A percentile compares a stretch with the other conserved stretches of the same genome.
These are phyloP conservation scores for Boletus bicolor DNA, from an alignment of 768 basidiomycete genomes.

Conservation along the genomic window DNA sequence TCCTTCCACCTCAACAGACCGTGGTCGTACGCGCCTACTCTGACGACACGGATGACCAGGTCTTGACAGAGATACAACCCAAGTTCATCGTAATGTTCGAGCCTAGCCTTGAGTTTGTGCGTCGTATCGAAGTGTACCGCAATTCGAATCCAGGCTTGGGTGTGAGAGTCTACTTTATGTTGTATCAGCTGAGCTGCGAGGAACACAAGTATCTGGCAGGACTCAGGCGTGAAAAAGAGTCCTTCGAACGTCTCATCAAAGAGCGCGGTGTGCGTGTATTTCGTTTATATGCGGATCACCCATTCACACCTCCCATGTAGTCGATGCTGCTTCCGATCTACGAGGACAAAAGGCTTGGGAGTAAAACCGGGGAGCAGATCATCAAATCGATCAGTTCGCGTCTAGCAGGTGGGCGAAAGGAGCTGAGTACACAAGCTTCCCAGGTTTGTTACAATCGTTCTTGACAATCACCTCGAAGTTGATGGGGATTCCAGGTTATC, in stretches of 20 bases:
- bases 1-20: conserved; percentile 73
- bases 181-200: conserved; percentile 90
- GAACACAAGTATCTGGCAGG: conserved; percentile 93
- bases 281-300: not conserved
- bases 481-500: conserved; percentile 60
- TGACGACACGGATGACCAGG: conserved; percentile 88
- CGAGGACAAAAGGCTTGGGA: conserved; percentile 51
- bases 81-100: conserved; percentile 96
- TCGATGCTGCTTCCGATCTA: conserved; percentile 85
- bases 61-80: conserved; percentile 84
- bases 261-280: conserved; percentile 74
- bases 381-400: conserved; percentile 83
- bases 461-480: not conserved
- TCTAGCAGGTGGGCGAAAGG: conserved; percentile 80
- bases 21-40: conserved; percentile 86
- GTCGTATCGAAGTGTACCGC: conserved; percentile 91
- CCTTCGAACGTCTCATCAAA: conserved; percentile 88
- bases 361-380: conserved; percentile 47
- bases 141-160: conserved; percentile 78
- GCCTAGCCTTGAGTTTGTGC: conserved; percentile 88
- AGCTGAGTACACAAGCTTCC: conserved; percentile 61
- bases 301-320: conserved; percentile 37
- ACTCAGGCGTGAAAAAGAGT: conserved; percentile 87
- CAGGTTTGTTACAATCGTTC: conserved; percentile 37
- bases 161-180: conserved; percentile 91